Base-by-base conservation (phyloP, 1,139 yeast species). In the Taphrina betulina region DNA sequence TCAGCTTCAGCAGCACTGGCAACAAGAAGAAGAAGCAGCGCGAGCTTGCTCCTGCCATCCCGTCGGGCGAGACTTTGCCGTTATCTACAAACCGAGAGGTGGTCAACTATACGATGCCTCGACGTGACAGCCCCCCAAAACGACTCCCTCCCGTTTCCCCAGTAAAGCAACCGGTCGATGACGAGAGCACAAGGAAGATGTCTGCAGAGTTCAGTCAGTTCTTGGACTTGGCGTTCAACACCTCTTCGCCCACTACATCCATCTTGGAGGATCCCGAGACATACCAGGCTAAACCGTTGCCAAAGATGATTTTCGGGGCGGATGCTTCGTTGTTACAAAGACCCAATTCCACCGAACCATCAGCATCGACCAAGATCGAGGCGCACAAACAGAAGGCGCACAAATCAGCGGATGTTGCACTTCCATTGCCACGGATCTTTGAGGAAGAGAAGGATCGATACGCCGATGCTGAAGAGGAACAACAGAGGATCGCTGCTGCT, bases 171-270 rank as follows among this genome's bases (percentile, higher is more conserved):
- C 40, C 46, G 10, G 26, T 40, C 8, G 50, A 42, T 17, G 56
- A 52, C 20, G 56, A 52, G 2, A 28, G 20, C 4, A 41, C 57
- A 10, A 40, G 57, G 23, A 53, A 53, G 22, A 42, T 53, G 31
- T 53, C 57, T 17, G 58, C 58, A 8, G 59, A 57, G 14, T 57
- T 57, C 36, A 59, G 56, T 17, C 54, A 45, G 14, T 43, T 46
- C 28, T 36, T 52, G 24, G 59, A 57, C 10, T 19, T 38, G 3
- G 59, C 59, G 17, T 57, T 57, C 55, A 52, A 52, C 38, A 36
- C 38, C 0, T 29, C 53, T 4, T 28, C 36, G 1, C 38, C 57
- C 17, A 44, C 41, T 1, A 53, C 46, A 3, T 24, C 53, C 5
- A 34, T 38, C 19, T 26, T 44, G 28, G 40, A 40, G 8, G 46